phyloP scores from a whole-genome alignment of 192 early-diverging fungal species.

The Glomus cerebriforme region DNA sequence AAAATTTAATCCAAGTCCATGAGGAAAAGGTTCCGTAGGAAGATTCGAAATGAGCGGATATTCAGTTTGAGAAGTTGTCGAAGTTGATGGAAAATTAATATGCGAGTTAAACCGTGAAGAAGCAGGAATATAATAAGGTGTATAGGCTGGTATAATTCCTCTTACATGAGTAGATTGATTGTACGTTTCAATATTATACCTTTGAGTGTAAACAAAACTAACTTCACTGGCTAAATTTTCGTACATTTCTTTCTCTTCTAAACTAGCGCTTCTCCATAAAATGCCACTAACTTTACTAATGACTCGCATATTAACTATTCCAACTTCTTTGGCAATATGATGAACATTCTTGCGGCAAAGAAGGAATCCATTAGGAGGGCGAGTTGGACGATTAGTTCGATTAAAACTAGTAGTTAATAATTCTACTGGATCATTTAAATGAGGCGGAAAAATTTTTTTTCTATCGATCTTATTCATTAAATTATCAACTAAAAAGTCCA shows the following conservation, averaged over 20 bases:
- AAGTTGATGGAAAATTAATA: neutral
- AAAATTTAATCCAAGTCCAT: no score
- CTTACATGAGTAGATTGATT: neutral
- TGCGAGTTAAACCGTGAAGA: neutral
- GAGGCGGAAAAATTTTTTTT: neutral
- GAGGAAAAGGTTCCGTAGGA: no score
- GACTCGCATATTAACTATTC: neutral
- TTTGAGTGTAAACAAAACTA: neutral
- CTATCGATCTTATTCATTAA: neutral
- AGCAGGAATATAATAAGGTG: neutral
- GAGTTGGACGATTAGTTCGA: neutral
- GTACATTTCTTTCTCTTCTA: slow-evolving; percentile 15
- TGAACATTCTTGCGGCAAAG: neutral
- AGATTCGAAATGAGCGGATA: no score
- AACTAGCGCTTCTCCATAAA: neutral
- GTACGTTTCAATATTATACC: neutral
- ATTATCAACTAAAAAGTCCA: neutral
- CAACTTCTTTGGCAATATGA: neutral
- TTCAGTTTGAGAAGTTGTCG: no score
- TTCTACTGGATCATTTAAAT: slow-evolving; percentile 1
- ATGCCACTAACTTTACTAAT: neutral
- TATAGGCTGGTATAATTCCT: neutral
- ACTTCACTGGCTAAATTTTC: neutral
- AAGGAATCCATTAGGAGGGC: neutral
- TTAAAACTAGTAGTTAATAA: neutral